Conservation (phyloP, 208 protist species). For the Crithidia mellificae region DNA sequence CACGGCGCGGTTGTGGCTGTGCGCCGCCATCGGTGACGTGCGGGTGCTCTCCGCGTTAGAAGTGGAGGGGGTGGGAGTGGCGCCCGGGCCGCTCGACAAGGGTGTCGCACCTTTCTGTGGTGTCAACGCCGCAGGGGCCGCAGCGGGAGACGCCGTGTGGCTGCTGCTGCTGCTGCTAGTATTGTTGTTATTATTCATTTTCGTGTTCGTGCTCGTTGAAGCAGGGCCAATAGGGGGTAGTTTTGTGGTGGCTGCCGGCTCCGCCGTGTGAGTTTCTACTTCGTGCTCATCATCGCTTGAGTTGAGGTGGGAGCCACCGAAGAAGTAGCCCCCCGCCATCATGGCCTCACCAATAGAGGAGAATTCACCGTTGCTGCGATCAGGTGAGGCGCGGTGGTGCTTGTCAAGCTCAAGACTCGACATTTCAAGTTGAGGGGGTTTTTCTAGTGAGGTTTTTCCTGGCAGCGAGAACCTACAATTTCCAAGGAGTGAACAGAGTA, state of each 20-base stretch:
- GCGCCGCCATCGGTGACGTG: neutral
- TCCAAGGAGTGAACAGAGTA: too few relatives aligned
- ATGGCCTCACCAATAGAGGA: constrained; percentile 7
- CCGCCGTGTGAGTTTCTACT: neutral
- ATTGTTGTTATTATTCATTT: too few relatives aligned
- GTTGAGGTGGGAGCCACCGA: neutral
- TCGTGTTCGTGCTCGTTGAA: neutral
- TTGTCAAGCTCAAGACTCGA: neutral
- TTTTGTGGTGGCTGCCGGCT: neutral
- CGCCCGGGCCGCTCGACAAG: neutral
- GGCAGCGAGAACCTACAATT: too few relatives aligned
- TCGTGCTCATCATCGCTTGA: neutral
- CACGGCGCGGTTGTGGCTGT: neutral
- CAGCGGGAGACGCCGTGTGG: neutral
- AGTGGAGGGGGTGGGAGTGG: constrained; percentile 2
- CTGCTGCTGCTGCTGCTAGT: neutral
- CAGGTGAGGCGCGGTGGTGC: neutral
- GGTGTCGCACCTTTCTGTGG: neutral
- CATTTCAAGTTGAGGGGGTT: neutral
- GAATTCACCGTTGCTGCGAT: neutral
- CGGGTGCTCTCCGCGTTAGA: neutral
- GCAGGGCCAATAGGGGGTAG: neutral
- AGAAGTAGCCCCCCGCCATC: constrained; percentile 18
- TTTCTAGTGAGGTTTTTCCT: neutral
- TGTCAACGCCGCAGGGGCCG: neutral